Base-by-base conservation (phyloP, 495 filamentous ascomycete species). In the Echria macrotheca region DNA sequence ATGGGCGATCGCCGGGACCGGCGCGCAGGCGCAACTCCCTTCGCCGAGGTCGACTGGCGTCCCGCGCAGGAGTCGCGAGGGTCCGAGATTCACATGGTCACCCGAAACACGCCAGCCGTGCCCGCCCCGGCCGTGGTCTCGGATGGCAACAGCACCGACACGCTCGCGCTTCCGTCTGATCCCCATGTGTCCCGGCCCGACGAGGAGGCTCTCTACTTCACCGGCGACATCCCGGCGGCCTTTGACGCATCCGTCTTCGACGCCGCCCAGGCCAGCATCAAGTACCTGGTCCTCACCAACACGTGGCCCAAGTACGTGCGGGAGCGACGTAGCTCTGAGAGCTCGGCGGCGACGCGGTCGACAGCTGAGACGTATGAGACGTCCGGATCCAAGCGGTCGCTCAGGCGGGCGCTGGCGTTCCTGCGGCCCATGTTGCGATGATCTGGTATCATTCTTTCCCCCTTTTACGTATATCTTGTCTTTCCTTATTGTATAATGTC, bases 201-300 rank as follows among this genome's bases (percentile, higher is more conserved):
- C 28, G 17, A 18, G 18, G 41, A 48, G 18, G 7, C 41, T 19
- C 40, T 52, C 14, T 31, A 57, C 28, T 69, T 56, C 28, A 51
- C 53, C 5, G 59, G 68, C 22, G 54, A 62, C 2, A 71, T 84
- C 21, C 75, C 80, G 1, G 62, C 59, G 4, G 66, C 55, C 0
- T 85, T 86, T 40, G 68, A 72, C 25, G 61, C 65, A 2, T 54
- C 38, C 2, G 69, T 85, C 18, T 86, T 87, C 41, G 78, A 83
- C 42, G 68, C 60, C 1, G 81, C 82, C 0, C 74, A 84, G 60
- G 58, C 68, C 29, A 78, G 75, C 45, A 78, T 85, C 67, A 85
- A 83, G 66, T 82, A 84, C 53, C 69, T 86, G 15, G 82, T 87
- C 1, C 72, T 83, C 48, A 82, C 78, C 5, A 85, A 85, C 58